Evolutionary conservation across 352 stramenopile genomes (phyloP).

Genomic region (Elongisporangium senticosum): DNA sequence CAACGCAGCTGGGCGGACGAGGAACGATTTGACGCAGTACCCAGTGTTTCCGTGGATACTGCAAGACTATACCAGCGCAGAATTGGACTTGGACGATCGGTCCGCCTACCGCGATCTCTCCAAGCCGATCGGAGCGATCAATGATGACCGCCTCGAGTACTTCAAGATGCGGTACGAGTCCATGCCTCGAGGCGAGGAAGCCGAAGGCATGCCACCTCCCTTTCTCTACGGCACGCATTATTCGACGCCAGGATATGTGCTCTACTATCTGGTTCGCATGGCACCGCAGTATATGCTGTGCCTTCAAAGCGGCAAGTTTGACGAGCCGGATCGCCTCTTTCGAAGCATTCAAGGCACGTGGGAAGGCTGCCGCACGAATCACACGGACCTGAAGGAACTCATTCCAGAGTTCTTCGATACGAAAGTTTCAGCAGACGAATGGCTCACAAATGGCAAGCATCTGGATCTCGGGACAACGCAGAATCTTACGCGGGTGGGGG

Average conservation of each 20-base stretch:
- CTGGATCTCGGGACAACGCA: conserved; percentile 93
- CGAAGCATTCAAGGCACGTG: conserved; percentile 91
- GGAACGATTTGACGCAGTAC: conserved; percentile 91
- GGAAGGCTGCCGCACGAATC: conserved; percentile 76
- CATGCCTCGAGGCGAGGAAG: conserved; percentile 84
- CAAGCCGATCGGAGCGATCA: conserved; percentile 93
- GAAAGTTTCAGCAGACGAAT: conserved; percentile 70
- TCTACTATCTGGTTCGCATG: conserved; percentile 97
- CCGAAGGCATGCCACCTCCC: conserved; percentile 79
- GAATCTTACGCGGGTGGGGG: conserved; percentile 77
- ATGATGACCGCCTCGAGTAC: conserved; percentile 77
- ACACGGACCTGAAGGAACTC: conserved; percentile 98
- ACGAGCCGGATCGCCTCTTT: conserved; percentile 97
- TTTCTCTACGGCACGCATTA: conserved; percentile 97
- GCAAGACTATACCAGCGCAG: conserved; percentile 73
- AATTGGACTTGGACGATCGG: conserved; percentile 76
- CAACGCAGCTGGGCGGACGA: conserved; percentile 66
- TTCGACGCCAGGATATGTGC: conserved; percentile 92
- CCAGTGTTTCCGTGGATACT: conserved; percentile 96
- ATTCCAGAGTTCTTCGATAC: conserved; percentile 98
- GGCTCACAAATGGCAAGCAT: conserved; percentile 94
- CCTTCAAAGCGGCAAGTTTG: conserved; percentile 97
- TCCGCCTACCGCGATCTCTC: conserved; percentile 88
- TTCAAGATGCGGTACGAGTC: conserved; percentile 86
- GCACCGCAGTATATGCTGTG: conserved; percentile 95